These are phyloP conservation scores for Neofusicoccum kwambonambiense DNA, from an alignment of 2,329 filamentous ascomycete species.

Conservation along the genomic window DNA sequence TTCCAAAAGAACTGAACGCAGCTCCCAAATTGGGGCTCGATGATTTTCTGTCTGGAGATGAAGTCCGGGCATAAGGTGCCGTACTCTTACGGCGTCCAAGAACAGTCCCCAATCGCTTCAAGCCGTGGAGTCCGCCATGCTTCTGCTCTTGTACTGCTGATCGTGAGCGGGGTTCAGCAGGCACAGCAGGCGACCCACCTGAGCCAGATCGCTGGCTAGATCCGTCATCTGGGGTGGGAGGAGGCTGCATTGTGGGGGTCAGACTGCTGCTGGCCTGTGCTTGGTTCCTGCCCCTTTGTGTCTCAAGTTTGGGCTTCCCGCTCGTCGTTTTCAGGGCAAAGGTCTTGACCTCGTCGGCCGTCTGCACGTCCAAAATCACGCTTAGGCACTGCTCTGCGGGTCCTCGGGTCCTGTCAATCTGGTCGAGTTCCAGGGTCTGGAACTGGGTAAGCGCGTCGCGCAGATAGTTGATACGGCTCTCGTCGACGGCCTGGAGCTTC, in stretches of 20 bases:
- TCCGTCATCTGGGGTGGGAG: conserved; percentile 50
- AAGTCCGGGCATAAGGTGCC: conserved; percentile 34
- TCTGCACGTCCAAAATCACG: conserved; percentile 80
- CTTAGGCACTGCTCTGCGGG: conserved; percentile 79
- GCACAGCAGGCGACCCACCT: conserved; percentile 32
- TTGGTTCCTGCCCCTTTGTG: conserved; percentile 28
- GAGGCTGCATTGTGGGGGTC: conserved; percentile 18
- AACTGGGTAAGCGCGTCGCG: conserved; percentile 89
- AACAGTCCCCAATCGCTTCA: conserved; percentile 44
- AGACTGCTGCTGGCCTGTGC: conserved; percentile 1
- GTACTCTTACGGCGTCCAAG: conserved; percentile 33
- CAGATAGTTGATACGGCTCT: conserved; percentile 83
- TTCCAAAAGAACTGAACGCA: conserved; percentile 61
- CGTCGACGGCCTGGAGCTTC: conserved; percentile 84
- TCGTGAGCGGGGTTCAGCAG: conserved; percentile 14
- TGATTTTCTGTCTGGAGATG: conserved; percentile 53
- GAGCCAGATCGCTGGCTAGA: conserved; percentile 55
- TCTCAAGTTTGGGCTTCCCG: conserved; percentile 35
- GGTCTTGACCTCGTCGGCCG: conserved; percentile 78
- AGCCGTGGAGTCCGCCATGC: conserved; percentile 31
- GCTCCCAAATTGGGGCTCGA: conserved; percentile 55
- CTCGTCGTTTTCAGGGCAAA: conserved; percentile 55
- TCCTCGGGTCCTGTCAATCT: conserved; percentile 71
- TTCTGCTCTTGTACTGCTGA: conserved; percentile 32
- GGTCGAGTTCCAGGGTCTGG: conserved; percentile 88